A percentile compares a stretch with the other conserved stretches of the same genome.
These are phyloP conservation scores for Plasmodium berghei DNA, from an alignment of 169 alveolate genomes.

Conservation along the genomic window DNA sequence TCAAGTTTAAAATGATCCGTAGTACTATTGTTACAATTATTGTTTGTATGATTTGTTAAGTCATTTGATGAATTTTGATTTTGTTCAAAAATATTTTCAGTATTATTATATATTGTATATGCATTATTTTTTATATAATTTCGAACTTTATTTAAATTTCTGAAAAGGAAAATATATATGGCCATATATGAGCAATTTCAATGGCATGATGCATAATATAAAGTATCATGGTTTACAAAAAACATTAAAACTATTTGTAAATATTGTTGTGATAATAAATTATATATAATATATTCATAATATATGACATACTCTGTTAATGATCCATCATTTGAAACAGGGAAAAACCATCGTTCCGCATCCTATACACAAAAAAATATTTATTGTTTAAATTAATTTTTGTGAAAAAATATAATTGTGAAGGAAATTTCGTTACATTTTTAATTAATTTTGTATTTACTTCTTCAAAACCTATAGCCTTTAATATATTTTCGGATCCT, in stretches of 20 bases:
- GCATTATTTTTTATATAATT: conserved; percentile 15
- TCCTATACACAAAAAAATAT: conserved; percentile 24
- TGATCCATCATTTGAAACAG: conserved; percentile 40
- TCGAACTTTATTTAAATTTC: conserved; percentile 45
- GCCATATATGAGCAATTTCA: background rate
- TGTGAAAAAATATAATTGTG: too few relatives aligned
- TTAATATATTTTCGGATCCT: conserved; percentile 41
- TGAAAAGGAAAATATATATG: background rate
- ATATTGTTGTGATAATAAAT: too few relatives aligned
- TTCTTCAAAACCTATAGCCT: conserved; percentile 59
- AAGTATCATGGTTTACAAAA: background rate
- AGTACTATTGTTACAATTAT: background rate
- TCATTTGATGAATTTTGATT: background rate
- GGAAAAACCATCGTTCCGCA: conserved; percentile 63
- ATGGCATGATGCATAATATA: background rate
- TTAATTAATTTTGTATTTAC: conserved; percentile 15
- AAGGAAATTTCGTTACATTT: background rate
- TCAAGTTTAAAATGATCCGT: background rate
- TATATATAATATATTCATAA: too few relatives aligned
- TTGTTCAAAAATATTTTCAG: conserved; percentile 26
- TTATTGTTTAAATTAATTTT: background rate
- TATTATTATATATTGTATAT: conserved; percentile 1
- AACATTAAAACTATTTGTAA: too few relatives aligned
- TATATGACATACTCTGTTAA: conserved; percentile 14
- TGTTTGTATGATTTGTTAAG: background rate